phyloP scores from a whole-genome alignment of 1,284 basidiomycete species.

The Rhodotorula sp. region DNA sequence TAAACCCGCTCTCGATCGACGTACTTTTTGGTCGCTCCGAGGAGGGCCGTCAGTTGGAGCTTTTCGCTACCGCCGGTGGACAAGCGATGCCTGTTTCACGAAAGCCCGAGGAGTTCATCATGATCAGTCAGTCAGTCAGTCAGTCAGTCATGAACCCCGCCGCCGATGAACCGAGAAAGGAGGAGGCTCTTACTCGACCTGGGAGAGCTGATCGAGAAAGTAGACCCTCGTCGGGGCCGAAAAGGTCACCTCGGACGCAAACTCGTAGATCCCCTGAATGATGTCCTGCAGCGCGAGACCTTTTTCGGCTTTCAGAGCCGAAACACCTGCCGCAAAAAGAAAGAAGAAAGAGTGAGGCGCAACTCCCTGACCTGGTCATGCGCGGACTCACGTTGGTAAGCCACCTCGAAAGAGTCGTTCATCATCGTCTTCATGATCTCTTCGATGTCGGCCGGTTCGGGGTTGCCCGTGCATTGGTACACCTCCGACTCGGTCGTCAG shows the following conservation, averaged over 20 bases:
- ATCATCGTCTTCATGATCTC: slow-evolving; percentile 94
- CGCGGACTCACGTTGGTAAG: slow-evolving; percentile 70
- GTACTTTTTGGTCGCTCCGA: slow-evolving; percentile 78
- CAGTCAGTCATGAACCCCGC: neutral
- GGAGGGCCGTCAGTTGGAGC: slow-evolving; percentile 84
- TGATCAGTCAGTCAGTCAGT: neutral
- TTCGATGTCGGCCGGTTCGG: slow-evolving; percentile 91
- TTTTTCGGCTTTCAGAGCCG: slow-evolving; percentile 79
- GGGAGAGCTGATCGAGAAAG: slow-evolving; percentile 83
- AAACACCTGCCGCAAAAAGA: slow-evolving; percentile 66
- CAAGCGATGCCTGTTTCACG: slow-evolving; percentile 69
- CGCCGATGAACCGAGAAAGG: slow-evolving; percentile 1
- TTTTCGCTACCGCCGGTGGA: slow-evolving; percentile 92
- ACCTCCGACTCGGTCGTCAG: slow-evolving; percentile 83
- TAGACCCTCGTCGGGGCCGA: slow-evolving; percentile 83
- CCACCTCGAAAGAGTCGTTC: slow-evolving; percentile 90
- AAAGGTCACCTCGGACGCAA: slow-evolving; percentile 79
- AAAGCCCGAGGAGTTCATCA: no score
- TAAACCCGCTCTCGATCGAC: no score
- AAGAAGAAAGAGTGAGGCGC: neutral
- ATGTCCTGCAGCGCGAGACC: slow-evolving; percentile 94
- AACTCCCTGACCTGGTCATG: no score
- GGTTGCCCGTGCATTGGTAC: slow-evolving; percentile 95
- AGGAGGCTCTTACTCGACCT: slow-evolving; percentile 68
- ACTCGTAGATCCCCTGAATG: slow-evolving; percentile 89